A percentile compares a stretch with the other conserved stretches of the same genome.
Evolutionary conservation across 2,329 filamentous ascomycete genomes (phyloP).

Genomic region (Dactylellina haptotyla): DNA sequence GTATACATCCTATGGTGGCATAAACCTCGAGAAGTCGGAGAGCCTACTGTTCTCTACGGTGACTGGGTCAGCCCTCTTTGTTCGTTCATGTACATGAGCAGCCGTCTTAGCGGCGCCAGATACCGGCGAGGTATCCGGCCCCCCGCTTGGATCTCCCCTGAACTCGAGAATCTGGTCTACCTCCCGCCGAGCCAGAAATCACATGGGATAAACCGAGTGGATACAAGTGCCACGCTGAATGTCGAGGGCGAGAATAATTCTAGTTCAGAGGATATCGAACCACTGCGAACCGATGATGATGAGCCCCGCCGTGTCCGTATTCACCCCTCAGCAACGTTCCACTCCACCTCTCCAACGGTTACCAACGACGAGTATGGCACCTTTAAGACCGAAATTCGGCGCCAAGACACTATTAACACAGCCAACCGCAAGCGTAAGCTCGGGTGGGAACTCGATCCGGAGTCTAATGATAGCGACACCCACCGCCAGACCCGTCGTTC

Average conservation of each 20-base stretch:
- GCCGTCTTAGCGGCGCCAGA: conserved; percentile 8
- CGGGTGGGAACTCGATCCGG: conserved; percentile 22
- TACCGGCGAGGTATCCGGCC: conserved; percentile 16
- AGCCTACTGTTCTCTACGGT: conserved; percentile 9
- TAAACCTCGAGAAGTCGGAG: conserved; percentile 18
- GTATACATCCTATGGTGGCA: conserved; percentile 33
- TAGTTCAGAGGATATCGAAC: not conserved
- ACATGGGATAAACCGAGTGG: not conserved
- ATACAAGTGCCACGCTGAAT: conserved; percentile 1
- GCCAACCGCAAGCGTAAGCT: conserved; percentile 26
- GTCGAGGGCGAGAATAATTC: not conserved
- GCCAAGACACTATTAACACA: conserved; percentile 5
- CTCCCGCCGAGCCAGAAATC: not conserved
- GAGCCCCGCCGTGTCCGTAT: conserved; percentile 11
- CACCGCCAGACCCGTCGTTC: conserved; percentile 25
- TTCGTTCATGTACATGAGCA: conserved; percentile 38
- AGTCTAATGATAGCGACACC: conserved; percentile 21
- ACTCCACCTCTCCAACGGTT: conserved; percentile 7
- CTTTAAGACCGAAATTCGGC: conserved; percentile 19
- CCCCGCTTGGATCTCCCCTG: conserved; percentile 15
- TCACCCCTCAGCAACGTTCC: not conserved
- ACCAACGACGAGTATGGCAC: not conserved
- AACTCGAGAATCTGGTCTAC: conserved; percentile 22
- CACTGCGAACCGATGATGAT: not conserved
- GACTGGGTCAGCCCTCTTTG: conserved; percentile 7